Conservation (phyloP, 495 filamentous ascomycete species). For the Talaromyces ruber region DNA sequence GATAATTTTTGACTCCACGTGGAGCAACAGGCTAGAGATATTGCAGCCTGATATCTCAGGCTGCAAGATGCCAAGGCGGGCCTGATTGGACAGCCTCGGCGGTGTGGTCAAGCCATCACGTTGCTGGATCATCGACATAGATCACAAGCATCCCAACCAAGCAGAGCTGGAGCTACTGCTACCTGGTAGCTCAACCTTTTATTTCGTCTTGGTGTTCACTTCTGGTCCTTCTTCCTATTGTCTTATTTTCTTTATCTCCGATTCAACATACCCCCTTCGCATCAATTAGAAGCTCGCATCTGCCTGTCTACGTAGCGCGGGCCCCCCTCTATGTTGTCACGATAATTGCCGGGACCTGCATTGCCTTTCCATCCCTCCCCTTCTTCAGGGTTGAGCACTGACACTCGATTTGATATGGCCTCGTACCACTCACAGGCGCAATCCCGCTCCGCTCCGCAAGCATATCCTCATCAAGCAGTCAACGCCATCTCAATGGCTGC, state of each 20-base stretch:
- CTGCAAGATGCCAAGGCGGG: neutral
- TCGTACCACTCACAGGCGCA: constrained; percentile 13
- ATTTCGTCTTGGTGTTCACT: neutral
- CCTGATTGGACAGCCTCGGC: constrained; percentile 1
- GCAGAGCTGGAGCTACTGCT: neutral
- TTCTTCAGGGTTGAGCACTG: constrained; percentile 18
- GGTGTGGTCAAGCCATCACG: constrained; percentile 2
- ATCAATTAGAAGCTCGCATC: neutral
- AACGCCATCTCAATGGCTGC: constrained; percentile 23
- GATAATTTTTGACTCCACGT: neutral
- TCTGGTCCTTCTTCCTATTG: neutral
- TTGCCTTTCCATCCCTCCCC: neutral
- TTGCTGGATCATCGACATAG: neutral
- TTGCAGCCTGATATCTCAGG: neutral
- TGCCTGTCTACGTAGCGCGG: neutral
- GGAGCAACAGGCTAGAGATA: neutral
- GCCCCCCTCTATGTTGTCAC: neutral
- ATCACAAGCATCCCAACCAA: neutral
- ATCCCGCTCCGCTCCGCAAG: constrained; percentile 12
- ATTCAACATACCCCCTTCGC: neutral
- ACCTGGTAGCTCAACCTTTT: neutral
- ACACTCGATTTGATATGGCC: constrained; percentile 23
- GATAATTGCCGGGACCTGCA: neutral
- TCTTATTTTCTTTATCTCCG: neutral
- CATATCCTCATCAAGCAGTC: constrained; percentile 23